Conservation (phyloP, 73 alveolate genomes). For the Paramecium primaurelia region DNA sequence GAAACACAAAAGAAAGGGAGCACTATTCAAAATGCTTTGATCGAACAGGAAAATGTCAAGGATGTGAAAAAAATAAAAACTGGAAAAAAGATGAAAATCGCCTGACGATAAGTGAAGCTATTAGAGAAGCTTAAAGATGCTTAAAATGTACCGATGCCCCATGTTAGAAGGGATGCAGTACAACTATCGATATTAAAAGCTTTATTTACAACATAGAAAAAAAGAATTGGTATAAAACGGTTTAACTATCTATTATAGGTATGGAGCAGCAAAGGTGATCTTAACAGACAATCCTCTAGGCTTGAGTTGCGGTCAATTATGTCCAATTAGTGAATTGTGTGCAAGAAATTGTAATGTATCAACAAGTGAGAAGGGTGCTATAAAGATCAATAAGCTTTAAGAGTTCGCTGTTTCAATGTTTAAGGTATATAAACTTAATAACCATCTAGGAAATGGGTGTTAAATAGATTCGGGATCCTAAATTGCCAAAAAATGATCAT, state of each 20-base stretch:
- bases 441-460: slow-evolving; percentile 60
- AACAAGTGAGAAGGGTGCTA: slow-evolving; percentile 69
- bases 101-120: slow-evolving; percentile 67
- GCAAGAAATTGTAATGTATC: slow-evolving; percentile 73
- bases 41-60: slow-evolving; percentile 59
- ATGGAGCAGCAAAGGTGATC: slow-evolving; percentile 74
- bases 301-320: slow-evolving; percentile 69
- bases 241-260: neutral
- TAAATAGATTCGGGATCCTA: slow-evolving; percentile 61
- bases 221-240: slow-evolving; percentile 64
- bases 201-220: slow-evolving; percentile 70
- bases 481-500: slow-evolving; percentile 58
- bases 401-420: slow-evolving; percentile 70
- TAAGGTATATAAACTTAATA: slow-evolving; percentile 16
- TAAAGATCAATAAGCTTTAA: slow-evolving; percentile 69
- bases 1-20: slow-evolving; percentile 67
- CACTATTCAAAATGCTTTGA: slow-evolving; percentile 60
- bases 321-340: slow-evolving; percentile 74
- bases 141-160: slow-evolving; percentile 74
- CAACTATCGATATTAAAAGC: slow-evolving; percentile 69
- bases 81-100: slow-evolving; percentile 69
- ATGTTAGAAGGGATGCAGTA: slow-evolving; percentile 72
- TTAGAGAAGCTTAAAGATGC: slow-evolving; percentile 69
- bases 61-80: slow-evolving; percentile 50
- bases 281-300: slow-evolving; percentile 75